Percentiles rank a stretch among this genome's conserved stretches.
These are phyloP conservation scores for Penicillium goetzii DNA, from an alignment of 495 filamentous ascomycete genomes.

Conservation along the genomic window DNA sequence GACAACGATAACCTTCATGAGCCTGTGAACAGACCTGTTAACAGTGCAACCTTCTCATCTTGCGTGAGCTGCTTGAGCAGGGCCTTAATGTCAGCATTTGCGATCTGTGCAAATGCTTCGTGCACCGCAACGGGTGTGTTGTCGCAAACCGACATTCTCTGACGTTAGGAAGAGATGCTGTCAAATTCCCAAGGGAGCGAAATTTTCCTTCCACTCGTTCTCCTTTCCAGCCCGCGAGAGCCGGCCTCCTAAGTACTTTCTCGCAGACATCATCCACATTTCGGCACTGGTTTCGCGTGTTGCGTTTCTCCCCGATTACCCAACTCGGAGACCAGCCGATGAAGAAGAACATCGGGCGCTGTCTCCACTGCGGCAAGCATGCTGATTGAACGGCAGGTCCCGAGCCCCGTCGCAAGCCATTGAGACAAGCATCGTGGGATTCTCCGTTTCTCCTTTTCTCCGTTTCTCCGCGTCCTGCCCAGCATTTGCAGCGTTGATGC, in stretches of 20 bases:
- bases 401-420: neutral
- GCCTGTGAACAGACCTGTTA: neutral
- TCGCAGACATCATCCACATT: neutral
- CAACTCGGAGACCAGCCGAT: neutral
- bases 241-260: neutral
- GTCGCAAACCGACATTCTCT: neutral
- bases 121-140: neutral
- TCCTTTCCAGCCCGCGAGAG: neutral
- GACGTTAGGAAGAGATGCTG: neutral
- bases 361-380: neutral
- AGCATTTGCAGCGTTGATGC: neutral
- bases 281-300: neutral
- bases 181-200: neutral
- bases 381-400: neutral
- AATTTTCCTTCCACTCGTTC: neutral
- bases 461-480: neutral
- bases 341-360: neutral
- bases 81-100: neutral
- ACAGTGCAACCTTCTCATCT: neutral
- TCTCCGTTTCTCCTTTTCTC: slow-evolving; percentile 9
- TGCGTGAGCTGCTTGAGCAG: slow-evolving; percentile 2
- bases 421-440: neutral
- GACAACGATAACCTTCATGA: neutral
- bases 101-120: neutral
- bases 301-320: neutral